These are phyloP conservation scores for Erucastrum elatum DNA, from an alignment of 345 rosid species.

Conservation along the genomic window DNA sequence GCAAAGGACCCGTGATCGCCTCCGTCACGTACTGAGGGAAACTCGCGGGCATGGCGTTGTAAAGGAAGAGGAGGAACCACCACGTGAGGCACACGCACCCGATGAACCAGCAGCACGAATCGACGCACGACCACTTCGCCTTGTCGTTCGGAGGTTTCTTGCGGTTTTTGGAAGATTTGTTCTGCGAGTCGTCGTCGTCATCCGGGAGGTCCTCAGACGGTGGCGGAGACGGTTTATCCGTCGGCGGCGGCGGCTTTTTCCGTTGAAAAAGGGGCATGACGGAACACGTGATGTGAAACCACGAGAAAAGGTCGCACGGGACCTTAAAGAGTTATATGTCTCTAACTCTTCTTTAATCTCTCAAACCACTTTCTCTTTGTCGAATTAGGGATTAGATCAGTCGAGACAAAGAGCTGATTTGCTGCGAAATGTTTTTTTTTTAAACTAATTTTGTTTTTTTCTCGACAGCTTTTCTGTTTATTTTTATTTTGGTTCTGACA, in stretches of 20 bases:
- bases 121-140: constrained; percentile 76
- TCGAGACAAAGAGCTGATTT: constrained; percentile 29
- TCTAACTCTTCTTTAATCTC: constrained; percentile 24
- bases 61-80: constrained; percentile 84
- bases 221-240: constrained; percentile 16
- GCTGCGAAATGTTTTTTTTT: neutral
- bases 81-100: constrained; percentile 81
- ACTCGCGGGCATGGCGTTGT: constrained; percentile 89
- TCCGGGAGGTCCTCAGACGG: constrained; percentile 5
- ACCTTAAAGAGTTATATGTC: neutral
- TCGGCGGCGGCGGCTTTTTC: constrained; percentile 19
- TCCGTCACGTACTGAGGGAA: constrained; percentile 84
- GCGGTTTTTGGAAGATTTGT: constrained; percentile 29
- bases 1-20: constrained; percentile 89
- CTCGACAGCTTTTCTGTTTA: neutral
- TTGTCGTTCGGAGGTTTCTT: constrained; percentile 24
- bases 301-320: neutral
- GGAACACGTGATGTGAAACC: neutral
- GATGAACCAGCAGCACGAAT: constrained; percentile 83
- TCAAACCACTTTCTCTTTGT: neutral
- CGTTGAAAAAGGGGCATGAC: constrained; percentile 35
- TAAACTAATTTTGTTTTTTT: neutral
- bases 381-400: constrained; percentile 30
- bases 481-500: neutral
- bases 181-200: constrained; percentile 24